These are phyloP conservation scores for Heliamphora exappendiculata DNA, from an alignment of 148 eudicot genomes.

Conservation along the genomic window DNA sequence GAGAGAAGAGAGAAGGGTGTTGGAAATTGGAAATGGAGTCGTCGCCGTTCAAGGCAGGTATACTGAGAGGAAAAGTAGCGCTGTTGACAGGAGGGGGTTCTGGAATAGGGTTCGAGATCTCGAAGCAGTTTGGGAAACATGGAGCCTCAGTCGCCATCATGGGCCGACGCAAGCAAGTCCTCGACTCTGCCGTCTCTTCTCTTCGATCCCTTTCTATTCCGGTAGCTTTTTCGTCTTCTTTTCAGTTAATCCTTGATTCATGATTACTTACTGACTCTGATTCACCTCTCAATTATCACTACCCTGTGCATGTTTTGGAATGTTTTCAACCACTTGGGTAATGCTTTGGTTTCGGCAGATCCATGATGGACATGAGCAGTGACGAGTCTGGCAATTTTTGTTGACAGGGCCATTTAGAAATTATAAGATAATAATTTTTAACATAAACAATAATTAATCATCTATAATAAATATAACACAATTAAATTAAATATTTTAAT, in stretches of 20 bases:
- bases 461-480: too few species aligned
- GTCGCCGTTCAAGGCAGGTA: constrained; percentile 67
- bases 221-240: constrained; percentile 24
- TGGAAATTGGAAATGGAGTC: not conserved
- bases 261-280: not conserved
- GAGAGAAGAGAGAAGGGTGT: not conserved
- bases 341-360: too few species aligned
- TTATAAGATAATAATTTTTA: too few species aligned
- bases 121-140: constrained; percentile 74
- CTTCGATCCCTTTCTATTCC: constrained; percentile 62
- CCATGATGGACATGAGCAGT: too few species aligned
- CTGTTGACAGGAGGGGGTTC: constrained; percentile 90
- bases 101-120: constrained; percentile 87
- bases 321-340: too few species aligned
- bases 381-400: too few species aligned
- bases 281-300: too few species aligned
- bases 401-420: too few species aligned
- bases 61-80: constrained; percentile 73
- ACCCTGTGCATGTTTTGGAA: too few species aligned
- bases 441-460: too few species aligned
- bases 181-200: constrained; percentile 66
- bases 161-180: constrained; percentile 73
- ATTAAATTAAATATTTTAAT: too few species aligned
- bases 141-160: constrained; percentile 85
- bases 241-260: not conserved